A percentile compares a stretch with the other conserved stretches of the same genome.
Evolutionary conservation across 306 rosid species (phyloP).

Genomic region (Sechiopsis laciniata): DNA sequence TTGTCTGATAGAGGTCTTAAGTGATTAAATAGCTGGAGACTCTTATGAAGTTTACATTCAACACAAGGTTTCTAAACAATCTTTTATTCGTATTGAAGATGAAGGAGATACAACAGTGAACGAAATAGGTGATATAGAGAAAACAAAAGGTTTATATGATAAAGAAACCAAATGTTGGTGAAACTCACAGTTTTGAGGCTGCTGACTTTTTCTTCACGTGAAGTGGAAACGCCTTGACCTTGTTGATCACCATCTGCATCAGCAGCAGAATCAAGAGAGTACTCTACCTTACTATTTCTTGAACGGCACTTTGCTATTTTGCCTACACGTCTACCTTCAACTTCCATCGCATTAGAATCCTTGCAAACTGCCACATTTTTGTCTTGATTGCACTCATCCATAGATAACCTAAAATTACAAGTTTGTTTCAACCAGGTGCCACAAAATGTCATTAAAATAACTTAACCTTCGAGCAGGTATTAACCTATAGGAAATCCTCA

Average conservation of each 20-base stretch:
- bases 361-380: constrained; percentile 42
- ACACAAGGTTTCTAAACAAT: not conserved
- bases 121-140: not conserved
- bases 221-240: constrained; percentile 66
- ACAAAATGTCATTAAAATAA: not conserved
- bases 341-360: constrained; percentile 49
- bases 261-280: constrained; percentile 58
- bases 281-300: constrained; percentile 61
- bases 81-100: not conserved
- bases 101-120: constrained; percentile 16
- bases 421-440: not conserved
- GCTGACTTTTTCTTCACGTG: constrained; percentile 96
- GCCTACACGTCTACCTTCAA: constrained; percentile 57
- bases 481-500: not conserved
- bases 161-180: constrained; percentile 2
- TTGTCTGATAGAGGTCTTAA: not conserved
- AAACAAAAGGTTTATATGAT: not conserved
- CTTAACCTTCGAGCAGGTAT: not conserved
- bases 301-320: constrained; percentile 63
- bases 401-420: constrained; percentile 36
- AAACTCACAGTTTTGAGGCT: constrained; percentile 88
- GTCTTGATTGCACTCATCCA: constrained; percentile 56
- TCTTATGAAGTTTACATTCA: not conserved
- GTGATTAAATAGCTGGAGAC: not conserved
- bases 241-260: constrained; percentile 78